Percentiles rank a stretch among this genome's conserved stretches.
Evolutionary conservation across 2,329 filamentous ascomycete genomes (phyloP).

Genomic region (Xylaria sp.): DNA sequence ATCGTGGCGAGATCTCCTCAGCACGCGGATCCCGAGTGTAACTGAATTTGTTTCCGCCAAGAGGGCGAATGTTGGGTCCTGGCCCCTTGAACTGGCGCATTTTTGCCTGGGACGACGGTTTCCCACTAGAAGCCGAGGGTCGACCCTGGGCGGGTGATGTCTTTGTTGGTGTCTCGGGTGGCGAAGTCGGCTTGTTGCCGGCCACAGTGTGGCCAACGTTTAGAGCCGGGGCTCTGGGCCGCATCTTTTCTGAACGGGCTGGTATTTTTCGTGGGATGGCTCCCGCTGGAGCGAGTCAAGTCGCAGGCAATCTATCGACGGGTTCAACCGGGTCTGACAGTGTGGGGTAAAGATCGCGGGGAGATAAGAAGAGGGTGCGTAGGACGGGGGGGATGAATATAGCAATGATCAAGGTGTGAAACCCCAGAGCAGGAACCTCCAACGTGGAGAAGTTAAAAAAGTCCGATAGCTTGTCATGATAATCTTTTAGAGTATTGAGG

Average conservation of each 20-base stretch:
- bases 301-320: constrained; percentile 37
- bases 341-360: constrained; percentile 43
- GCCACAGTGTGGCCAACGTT: constrained; percentile 33
- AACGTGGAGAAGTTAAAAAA: constrained; percentile 49
- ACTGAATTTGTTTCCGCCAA: constrained; percentile 41
- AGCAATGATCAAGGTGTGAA: constrained; percentile 47
- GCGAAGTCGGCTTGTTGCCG: constrained; percentile 46
- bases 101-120: constrained; percentile 28
- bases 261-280: constrained; percentile 33
- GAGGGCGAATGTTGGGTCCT: constrained; percentile 43
- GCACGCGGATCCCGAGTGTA: constrained; percentile 37
- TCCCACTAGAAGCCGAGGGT: constrained; percentile 32
- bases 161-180: constrained; percentile 49
- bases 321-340: constrained; percentile 35
- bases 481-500: constrained; percentile 41
- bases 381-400: constrained; percentile 24
- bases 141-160: constrained; percentile 40
- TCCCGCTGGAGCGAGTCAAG: constrained; percentile 37
- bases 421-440: constrained; percentile 53
- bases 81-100: constrained; percentile 35
- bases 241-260: constrained; percentile 34
- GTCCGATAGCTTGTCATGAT: constrained; percentile 55
- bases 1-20: constrained; percentile 43
- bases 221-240: constrained; percentile 40
- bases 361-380: constrained; percentile 32